Evolutionary conservation across 306 rosid species (phyloP), one percentile per base, ranked within the genome.

Genomic region (Adenanthera pavonina): DNA sequence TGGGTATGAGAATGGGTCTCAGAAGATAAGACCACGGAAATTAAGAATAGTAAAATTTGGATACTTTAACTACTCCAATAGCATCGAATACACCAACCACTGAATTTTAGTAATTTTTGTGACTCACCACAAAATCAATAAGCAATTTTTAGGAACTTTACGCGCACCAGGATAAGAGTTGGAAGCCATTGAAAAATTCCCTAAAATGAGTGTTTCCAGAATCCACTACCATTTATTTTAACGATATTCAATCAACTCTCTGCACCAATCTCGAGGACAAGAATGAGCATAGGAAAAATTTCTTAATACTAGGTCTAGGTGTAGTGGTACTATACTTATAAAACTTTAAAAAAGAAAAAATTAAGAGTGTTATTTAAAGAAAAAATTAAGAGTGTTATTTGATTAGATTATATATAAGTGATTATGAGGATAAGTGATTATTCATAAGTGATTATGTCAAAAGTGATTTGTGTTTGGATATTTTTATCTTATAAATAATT

Each of bases 1-100:
- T 20, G 65, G 46, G 72, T 64, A 75, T 54, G 41, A 75, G 25
- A 47, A 80, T 17, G 38, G 53, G 40, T 16, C 10, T 71, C 41
- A 44, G 71, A 19, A 66, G 77, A 17, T 36, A 17, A 57, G 8
- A 72, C 38, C 57, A 51, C 51, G 38, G 40, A 40, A 36, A 35
- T 61, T 61, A n/a, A 72, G 36, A 64, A 41, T 44, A 46, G 15
- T 11, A 30, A 36, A 4, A 20, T 14, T 19, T 46, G 14, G 14
- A 41, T 53, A 41, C 30, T 25, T 25, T 25, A 25, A 25, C 30
- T 25, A 16, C 60, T 53, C 30, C 60, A 20, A 53, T 53, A 15
- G 72, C 44, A 66, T 66, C 30, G n/a, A 57, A 66, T 38, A 2
- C 72, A 17, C 3, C 52, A 8, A 40, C 73, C 16, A 17, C n/a